Percentiles rank a stretch among this genome's conserved stretches.
phyloP scores from a whole-genome alignment of 805 yeast genomes.

The Cyberlindnera saturnus region DNA sequence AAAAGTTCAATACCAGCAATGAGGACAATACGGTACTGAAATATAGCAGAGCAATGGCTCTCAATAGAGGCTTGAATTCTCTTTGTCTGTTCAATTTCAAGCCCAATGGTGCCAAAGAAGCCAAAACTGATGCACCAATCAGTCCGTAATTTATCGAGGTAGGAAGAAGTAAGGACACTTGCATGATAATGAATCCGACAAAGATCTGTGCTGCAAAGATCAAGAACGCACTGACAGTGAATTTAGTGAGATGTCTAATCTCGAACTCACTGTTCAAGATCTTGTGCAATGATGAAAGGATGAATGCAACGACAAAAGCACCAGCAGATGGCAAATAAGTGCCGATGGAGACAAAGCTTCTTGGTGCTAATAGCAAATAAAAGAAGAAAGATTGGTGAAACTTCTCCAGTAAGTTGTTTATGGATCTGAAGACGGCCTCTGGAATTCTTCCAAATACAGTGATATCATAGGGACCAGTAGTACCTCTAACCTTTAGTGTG shows the following conservation, averaged over 20 bases:
- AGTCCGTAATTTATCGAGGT: constrained; percentile 10
- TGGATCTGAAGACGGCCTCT: constrained; percentile 82
- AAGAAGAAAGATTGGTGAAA: constrained; percentile 97
- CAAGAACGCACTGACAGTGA: constrained; percentile 4
- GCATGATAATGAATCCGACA: constrained; percentile 15
- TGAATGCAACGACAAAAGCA: constrained; percentile 60
- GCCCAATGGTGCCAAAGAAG: constrained; percentile 18
- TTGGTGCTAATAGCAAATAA: constrained; percentile 74
- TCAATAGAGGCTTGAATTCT: constrained; percentile 24
- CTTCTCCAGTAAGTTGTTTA: constrained; percentile 88
- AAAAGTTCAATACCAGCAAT: constrained; percentile 74
- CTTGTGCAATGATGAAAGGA: constrained; percentile 59
- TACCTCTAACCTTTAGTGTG: constrained; percentile 66
- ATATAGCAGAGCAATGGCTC: constrained; percentile 46
- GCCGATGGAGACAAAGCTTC: constrained; percentile 84
- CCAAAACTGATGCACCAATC: constrained; percentile 11
- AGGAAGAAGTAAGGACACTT: constrained; percentile 11
- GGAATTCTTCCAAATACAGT: constrained; percentile 88
- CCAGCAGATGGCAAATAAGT: constrained; percentile 87
- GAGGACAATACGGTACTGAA: constrained; percentile 67
- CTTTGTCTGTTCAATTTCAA: constrained; percentile 5
- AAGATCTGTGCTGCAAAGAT: constrained; percentile 26
- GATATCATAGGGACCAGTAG: constrained; percentile 58
- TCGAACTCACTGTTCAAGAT: constrained; percentile 34
- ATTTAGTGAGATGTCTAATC: constrained; percentile 4